Evolutionary conservation across 371 early-diverging fungal species (phyloP), one percentile per base, ranked within the genome.

Genomic region (Entomophthora muscae): DNA sequence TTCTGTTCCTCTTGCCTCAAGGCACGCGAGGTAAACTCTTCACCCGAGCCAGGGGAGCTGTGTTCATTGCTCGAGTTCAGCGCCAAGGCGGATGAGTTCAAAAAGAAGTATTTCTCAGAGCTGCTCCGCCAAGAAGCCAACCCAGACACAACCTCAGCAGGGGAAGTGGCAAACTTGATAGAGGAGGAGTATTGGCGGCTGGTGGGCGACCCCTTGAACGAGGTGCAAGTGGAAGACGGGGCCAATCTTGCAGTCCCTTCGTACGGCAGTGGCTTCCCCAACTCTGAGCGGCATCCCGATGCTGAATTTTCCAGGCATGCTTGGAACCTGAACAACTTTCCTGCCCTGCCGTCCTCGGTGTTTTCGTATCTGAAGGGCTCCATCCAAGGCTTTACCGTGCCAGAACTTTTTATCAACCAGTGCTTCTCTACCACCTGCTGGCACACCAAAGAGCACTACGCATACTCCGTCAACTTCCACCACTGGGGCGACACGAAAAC

Each of bases 401-500:
- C 98, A 22, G 95, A 95, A 95, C 71, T 95, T 12, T 95, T 95
- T 67, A 85, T 95, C 1, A 95, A 95, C 32, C 91, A 91, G 93
- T 83, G 83, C 63, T 93, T 95, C 66, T 88, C 90, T 33, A 91
- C 95, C 1, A 94, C 95, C 67, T 95, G 96, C 72, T 97, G 98
- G 98, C 96, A 97, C 69, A 89, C 86, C 32, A 96, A 97, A 72
- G 95, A 97, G 69, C 95, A 95, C 68, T 91, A 86, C 72, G 90
- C 91, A 2, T 95, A 93, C 66, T 90, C 91, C 13, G 83, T 95
- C 74, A 97, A 95, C 72, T 97, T 95, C 73, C 82, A 87, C 79
- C 96, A 95, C 66, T 88, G 85, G 85, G 97, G 97, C 10, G 96
- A 91, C 63, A 88, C 93, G 26, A 97, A 97, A 72, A 97, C 95